phyloP scores from a whole-genome alignment of 2,329 filamentous ascomycete genomes.

The Fusarium acutatum region DNA sequence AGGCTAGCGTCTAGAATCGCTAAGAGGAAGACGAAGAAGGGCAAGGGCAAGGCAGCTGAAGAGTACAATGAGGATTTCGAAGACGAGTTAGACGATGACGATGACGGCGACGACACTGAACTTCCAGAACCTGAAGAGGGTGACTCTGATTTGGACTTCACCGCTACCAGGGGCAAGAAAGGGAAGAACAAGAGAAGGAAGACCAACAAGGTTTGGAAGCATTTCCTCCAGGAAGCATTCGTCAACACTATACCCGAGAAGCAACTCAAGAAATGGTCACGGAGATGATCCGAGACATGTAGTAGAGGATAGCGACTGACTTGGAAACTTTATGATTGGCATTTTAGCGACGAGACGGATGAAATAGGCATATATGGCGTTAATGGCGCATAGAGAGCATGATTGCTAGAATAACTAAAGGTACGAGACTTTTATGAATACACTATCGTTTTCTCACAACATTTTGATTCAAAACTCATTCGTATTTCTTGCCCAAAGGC shows the following conservation, averaged over 20 bases:
- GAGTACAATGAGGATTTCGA: constrained; percentile 35
- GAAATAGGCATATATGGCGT: constrained; percentile 21
- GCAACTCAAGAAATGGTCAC: constrained; percentile 64
- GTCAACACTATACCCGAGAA: constrained; percentile 74
- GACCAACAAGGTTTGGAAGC: constrained; percentile 76
- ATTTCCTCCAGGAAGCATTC: constrained; percentile 82
- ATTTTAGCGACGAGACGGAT: constrained; percentile 31
- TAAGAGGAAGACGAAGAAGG: constrained; percentile 35
- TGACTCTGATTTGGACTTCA: constrained; percentile 27
- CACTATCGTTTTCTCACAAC: background rate
- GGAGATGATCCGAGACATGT: constrained; percentile 21
- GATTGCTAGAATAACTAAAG: background rate
- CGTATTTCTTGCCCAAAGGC: background rate
- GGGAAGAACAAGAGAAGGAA: constrained; percentile 58
- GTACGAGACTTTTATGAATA: constrained; percentile 22
- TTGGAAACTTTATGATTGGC: constrained; percentile 7
- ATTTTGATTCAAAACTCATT: background rate
- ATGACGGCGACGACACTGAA: constrained; percentile 29
- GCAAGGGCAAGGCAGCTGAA: constrained; percentile 34
- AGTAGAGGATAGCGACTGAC: background rate
- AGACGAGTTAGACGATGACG: constrained; percentile 40
- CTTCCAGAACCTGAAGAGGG: constrained; percentile 25
- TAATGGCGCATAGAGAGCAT: constrained; percentile 15
- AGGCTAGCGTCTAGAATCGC: constrained; percentile 83
- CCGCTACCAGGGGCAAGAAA: constrained; percentile 22